phyloP scores from a whole-genome alignment of 805 yeast species.

The Candida cerambycidarum region DNA sequence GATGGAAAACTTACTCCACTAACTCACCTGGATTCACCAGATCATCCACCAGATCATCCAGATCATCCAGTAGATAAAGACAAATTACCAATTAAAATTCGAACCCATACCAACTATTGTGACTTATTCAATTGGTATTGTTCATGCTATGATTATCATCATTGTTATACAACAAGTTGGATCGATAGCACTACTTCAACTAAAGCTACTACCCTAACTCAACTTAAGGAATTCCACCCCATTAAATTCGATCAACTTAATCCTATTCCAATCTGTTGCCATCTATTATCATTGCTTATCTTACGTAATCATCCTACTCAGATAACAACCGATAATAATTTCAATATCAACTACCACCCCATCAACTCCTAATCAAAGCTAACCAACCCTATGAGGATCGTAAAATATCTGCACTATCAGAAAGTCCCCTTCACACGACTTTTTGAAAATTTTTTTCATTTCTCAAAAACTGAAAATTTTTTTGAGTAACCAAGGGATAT shows the following conservation, averaged over 20 bases:
- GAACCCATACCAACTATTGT: neutral
- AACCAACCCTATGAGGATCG: no score
- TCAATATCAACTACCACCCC: neutral
- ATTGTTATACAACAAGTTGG: slow-evolving; percentile 13
- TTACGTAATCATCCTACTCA: slow-evolving; percentile 7
- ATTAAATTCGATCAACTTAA: slow-evolving; percentile 12
- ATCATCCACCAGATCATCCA: neutral
- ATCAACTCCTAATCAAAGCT: neutral
- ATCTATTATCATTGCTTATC: slow-evolving; percentile 20
- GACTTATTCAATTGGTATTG: slow-evolving; percentile 29
- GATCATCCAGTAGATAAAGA: neutral
- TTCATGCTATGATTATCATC: slow-evolving; percentile 25
- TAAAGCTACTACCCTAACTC: neutral
- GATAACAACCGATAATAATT: neutral
- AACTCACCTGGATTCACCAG: neutral
- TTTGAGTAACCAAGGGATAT: slow-evolving; percentile 3
- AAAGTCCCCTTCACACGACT: neutral
- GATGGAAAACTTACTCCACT: neutral
- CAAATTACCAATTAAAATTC: neutral
- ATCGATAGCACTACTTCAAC: neutral
- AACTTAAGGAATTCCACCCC: neutral
- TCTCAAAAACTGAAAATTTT: slow-evolving; percentile 4
- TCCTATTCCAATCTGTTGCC: slow-evolving; percentile 24
- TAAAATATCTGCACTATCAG: no score
- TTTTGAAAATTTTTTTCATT: neutral